A percentile compares a stretch with the other conserved stretches of the same genome.
phyloP scores from a whole-genome alignment of 345 rosid genomes.

The Eucalyptus brandiana region DNA sequence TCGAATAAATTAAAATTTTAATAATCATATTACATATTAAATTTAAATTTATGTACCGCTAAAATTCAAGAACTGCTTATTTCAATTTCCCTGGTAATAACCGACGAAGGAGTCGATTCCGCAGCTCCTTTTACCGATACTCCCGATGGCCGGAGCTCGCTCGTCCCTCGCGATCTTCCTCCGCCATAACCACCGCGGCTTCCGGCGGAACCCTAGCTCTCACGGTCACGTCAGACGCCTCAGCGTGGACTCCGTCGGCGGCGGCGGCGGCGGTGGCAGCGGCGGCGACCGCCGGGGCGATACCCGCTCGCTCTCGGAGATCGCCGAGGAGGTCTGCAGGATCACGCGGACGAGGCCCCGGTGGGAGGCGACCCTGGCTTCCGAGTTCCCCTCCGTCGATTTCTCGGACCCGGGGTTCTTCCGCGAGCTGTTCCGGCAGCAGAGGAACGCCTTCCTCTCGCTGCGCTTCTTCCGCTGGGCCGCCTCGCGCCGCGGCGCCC shows the following conservation, averaged over 20 bases:
- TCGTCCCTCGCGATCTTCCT: neutral
- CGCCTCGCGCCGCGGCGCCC: conserved; percentile 7
- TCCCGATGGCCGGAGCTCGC: neutral
- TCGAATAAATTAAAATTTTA: too few relatives aligned
- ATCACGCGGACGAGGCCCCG: conserved; percentile 30
- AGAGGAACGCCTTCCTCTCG: conserved; percentile 39
- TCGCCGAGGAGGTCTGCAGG: conserved; percentile 28
- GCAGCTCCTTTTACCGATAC: neutral
- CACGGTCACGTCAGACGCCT: neutral
- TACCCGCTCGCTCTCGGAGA: conserved; percentile 3
- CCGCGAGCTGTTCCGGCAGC: conserved; percentile 26
- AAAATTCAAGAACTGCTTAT: too few relatives aligned
- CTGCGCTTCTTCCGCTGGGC: conserved; percentile 44
- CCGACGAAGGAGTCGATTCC: neutral
- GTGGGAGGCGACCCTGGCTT: conserved; percentile 44
- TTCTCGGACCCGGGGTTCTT: conserved; percentile 43
- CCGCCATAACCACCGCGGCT: neutral
- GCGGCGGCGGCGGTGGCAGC: neutral
- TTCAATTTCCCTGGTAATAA: too few relatives aligned
- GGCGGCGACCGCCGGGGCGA: neutral
- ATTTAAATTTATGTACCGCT: too few relatives aligned
- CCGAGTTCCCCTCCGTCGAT: conserved; percentile 41
- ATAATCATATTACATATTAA: too few relatives aligned
- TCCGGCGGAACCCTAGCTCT: neutral
- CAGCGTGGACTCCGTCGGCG: neutral